phyloP scores from a whole-genome alignment of 2,329 filamentous ascomycete species.

The Setomelanomma holmii region DNA sequence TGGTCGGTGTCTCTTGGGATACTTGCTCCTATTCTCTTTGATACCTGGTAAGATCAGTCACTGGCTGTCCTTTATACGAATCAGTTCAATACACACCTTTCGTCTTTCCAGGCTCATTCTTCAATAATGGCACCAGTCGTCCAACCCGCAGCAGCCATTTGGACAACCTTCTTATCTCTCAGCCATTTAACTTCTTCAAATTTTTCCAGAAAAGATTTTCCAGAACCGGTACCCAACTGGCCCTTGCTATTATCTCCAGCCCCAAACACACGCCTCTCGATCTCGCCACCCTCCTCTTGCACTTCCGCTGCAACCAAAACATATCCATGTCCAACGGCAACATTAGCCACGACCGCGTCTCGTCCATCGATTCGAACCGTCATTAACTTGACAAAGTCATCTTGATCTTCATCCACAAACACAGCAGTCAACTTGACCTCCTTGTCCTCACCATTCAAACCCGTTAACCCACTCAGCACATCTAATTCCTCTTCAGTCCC shows the following conservation, averaged over 20 bases:
- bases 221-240: conserved; percentile 29
- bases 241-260: conserved; percentile 32
- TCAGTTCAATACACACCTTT: background rate
- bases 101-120: conserved; percentile 8
- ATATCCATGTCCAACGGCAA: conserved; percentile 39
- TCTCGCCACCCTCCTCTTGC: background rate
- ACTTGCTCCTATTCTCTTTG: background rate
- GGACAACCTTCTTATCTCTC: conserved; percentile 22
- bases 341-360: conserved; percentile 25
- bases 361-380: conserved; percentile 27
- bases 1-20: background rate
- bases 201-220: conserved; percentile 16
- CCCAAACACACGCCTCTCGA: conserved; percentile 27
- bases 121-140: conserved; percentile 21
- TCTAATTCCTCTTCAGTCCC: conserved; percentile 22
- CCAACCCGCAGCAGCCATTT: conserved; percentile 35
- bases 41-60: too few species aligned
- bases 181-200: conserved; percentile 32
- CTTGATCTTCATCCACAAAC: conserved; percentile 19
- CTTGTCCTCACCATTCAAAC: background rate
- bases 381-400: conserved; percentile 37
- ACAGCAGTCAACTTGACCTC: background rate
- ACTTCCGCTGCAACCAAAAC: conserved; percentile 35
- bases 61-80: background rate
- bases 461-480: conserved; percentile 12